Base-by-base conservation (phyloP, 1,284 basidiomycete genomes). In the Jaminaea rosea region DNA sequence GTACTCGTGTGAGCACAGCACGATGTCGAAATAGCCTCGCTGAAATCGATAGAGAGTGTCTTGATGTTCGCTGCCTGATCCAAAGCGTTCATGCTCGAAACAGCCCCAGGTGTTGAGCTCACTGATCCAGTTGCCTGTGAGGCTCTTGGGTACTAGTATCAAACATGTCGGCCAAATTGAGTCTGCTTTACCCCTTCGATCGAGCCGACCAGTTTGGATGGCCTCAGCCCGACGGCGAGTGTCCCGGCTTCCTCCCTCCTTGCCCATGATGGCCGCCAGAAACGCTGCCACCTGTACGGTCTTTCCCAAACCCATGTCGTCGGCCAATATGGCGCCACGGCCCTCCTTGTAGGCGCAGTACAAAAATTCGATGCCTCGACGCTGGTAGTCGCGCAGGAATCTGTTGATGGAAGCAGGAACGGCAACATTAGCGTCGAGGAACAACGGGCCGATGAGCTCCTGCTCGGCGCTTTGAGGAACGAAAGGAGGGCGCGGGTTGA, bases 221-320 rank as follows among this genome's bases (percentile, higher is more conserved):
- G 76, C 27, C 8, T 82, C 77, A 42, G 78, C 78, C 21, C 86
- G 79, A 21, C 87, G 80, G 41, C 81, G 72, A 15, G 78, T 68
- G 66, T 90, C 87, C 9, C 77, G 76, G n/a, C 67, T 73, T 36
- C 80, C 75, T 1, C 87, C 87, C 1, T 77, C 73, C 75, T 90
- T 90, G 56, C 77, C 75, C 87, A 90, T 89, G 58, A 91, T 84
- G 0, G 88, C 87, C 0, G 85, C 83, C 2, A 91, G 78, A 63
- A 91, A 89, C 0, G 85, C 80, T 32, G 90, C 88, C 23, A 90
- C 83, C 73, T 91, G 88, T n/a, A 89, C 86, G 0, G 52, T 47
- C 78, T 81, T 69, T 67, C 86, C 85, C 52, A 88, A 75, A 50
- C 87, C 88, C 88, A 92, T 92, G 65, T 92, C 88, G 69, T 92